Percentiles rank a stretch among this genome's conserved stretches.
phyloP scores from a whole-genome alignment of 257 asterid genomes.

The Euphrasia confusa region DNA sequence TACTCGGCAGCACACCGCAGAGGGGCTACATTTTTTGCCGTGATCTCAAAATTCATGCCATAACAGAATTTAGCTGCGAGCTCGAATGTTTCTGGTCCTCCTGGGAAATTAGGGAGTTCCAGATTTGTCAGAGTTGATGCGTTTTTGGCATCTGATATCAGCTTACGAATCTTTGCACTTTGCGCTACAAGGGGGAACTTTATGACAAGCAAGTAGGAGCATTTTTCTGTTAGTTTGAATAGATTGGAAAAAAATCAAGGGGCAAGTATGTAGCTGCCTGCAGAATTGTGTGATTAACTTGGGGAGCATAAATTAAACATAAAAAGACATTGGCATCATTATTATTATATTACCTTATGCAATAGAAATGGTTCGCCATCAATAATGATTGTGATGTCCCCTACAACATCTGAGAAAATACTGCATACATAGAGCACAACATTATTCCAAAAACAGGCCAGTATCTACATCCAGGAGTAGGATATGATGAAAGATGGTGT shows the following conservation, averaged over 20 bases:
- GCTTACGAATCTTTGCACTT: conserved; percentile 64
- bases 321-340: not conserved
- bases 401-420: conserved; percentile 60
- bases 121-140: conserved; percentile 36
- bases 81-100: conserved; percentile 61
- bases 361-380: conserved; percentile 49
- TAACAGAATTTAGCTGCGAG: conserved; percentile 70
- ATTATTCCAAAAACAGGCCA: no score
- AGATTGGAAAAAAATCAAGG: not conserved
- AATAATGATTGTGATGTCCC: conserved; percentile 54
- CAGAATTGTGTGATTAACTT: not conserved
- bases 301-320: not conserved
- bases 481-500: no score
- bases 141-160: conserved; percentile 34
- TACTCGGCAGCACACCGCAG: conserved; percentile 58
- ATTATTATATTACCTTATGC: conserved; percentile 27
- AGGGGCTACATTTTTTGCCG: conserved; percentile 50
- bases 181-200: conserved; percentile 72
- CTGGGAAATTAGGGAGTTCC: conserved; percentile 52
- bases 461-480: no score
- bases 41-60: conserved; percentile 64
- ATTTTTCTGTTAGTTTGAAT: not conserved
- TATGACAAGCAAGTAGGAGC: conserved; percentile 7
- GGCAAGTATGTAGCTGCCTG: not conserved
- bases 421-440: conserved; percentile 27